Percentiles rank a stretch among this genome's conserved stretches.
Conservation (phyloP, 495 filamentous ascomycete species). For the Pseudoneurospora amorphoporcata region DNA sequence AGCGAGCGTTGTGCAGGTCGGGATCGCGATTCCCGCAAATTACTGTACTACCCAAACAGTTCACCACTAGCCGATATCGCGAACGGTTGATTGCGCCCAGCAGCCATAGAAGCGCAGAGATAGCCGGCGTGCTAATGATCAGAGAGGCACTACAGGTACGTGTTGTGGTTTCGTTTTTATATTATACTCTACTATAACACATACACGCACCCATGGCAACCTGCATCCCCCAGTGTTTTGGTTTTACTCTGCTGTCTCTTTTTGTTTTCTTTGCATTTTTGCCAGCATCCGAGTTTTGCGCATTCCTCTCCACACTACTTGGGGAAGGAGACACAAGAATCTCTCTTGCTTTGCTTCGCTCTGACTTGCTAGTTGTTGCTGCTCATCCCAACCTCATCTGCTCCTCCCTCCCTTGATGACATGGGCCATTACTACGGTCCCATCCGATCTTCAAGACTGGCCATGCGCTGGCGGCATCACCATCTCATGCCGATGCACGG, state of each 20-base stretch:
- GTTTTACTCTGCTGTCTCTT: neutral
- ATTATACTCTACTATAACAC: neutral
- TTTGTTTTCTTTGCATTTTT: neutral
- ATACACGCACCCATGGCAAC: neutral
- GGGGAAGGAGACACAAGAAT: neutral
- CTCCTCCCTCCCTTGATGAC: neutral
- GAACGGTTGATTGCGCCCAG: neutral
- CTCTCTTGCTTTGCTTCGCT: neutral
- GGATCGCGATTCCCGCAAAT: neutral
- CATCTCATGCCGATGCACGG: neutral
- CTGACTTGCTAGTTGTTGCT: neutral
- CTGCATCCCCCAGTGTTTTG: neutral
- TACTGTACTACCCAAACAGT: neutral
- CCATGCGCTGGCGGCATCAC: neutral
- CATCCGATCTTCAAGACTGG: neutral
- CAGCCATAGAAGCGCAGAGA: neutral
- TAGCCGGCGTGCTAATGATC: neutral
- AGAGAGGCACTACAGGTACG: neutral
- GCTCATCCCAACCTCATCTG: neutral
- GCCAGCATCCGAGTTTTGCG: neutral
- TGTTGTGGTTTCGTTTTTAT: neutral
- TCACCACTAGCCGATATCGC: neutral
- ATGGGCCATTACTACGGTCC: neutral
- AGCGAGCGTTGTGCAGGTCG: neutral
- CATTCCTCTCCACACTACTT: neutral